Conservation (phyloP, 2,329 filamentous ascomycete genomes). For the Cyclaneusma minus region DNA sequence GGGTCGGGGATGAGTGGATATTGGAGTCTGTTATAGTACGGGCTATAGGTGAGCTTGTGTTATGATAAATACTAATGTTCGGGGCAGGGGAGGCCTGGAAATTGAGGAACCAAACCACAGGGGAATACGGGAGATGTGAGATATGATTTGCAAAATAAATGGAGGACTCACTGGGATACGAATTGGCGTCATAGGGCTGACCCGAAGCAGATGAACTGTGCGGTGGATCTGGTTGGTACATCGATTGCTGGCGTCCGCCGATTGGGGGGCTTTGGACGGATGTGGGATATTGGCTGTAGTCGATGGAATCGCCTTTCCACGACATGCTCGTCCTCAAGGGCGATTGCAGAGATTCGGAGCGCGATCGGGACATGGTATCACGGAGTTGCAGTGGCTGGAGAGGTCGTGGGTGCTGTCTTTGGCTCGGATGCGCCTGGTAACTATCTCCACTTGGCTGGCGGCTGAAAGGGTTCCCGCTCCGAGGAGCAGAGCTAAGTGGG, state of each 20-base stretch:
- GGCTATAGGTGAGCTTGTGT: slow-evolving; percentile 10
- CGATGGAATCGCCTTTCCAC: slow-evolving; percentile 45
- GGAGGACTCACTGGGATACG: slow-evolving; percentile 32
- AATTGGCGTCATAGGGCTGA: slow-evolving; percentile 32
- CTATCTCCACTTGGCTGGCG: slow-evolving; percentile 31
- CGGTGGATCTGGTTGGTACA: slow-evolving; percentile 35
- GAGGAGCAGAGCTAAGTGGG: slow-evolving; percentile 29
- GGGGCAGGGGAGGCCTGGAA: slow-evolving; percentile 7
- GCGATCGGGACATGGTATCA: slow-evolving; percentile 38
- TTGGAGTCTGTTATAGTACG: slow-evolving; percentile 26
- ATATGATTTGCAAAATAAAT: slow-evolving; percentile 4
- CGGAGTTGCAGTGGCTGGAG: slow-evolving; percentile 42
- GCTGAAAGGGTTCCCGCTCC: slow-evolving; percentile 35
- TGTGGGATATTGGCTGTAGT: slow-evolving; percentile 32
- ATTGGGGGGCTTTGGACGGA: slow-evolving; percentile 30
- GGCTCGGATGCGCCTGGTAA: slow-evolving; percentile 28
- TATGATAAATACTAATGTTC: slow-evolving; percentile 9
- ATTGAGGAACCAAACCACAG: slow-evolving; percentile 8
- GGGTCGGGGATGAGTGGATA: slow-evolving; percentile 29
- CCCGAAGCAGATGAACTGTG: slow-evolving; percentile 24
- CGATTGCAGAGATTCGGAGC: slow-evolving; percentile 42
- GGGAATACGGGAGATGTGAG: slow-evolving; percentile 1
- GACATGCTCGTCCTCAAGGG: slow-evolving; percentile 44
- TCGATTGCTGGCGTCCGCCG: slow-evolving; percentile 28
- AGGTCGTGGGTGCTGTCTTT: slow-evolving; percentile 30